A percentile compares a stretch with the other conserved stretches of the same genome.
These are phyloP conservation scores for Ceratobasidium theobromae DNA, from an alignment of 1,284 basidiomycete species.

Conservation along the genomic window DNA sequence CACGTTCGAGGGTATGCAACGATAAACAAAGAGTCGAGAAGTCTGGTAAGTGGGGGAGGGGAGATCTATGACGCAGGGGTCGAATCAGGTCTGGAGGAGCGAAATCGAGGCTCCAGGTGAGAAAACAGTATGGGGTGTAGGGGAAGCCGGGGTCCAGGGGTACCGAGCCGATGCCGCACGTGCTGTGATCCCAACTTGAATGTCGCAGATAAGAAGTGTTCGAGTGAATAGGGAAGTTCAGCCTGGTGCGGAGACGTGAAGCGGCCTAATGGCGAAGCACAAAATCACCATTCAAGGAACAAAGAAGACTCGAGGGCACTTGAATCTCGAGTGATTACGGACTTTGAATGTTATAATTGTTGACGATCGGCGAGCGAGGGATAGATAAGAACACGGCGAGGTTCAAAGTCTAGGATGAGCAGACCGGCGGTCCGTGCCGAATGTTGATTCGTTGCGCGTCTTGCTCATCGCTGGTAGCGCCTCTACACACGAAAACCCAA, in stretches of 20 bases:
- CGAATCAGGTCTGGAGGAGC: background rate
- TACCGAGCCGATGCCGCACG: constrained; percentile 24
- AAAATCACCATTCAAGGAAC: background rate
- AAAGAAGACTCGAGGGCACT: background rate
- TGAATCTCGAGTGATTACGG: too few relatives aligned
- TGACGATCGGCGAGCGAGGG: too few relatives aligned
- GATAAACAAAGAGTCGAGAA: background rate
- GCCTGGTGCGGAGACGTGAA: background rate
- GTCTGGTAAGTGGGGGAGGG: background rate
- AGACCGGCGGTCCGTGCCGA: too few relatives aligned
- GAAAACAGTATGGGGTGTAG: background rate
- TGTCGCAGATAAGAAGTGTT: background rate
- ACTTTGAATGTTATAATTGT: too few relatives aligned
- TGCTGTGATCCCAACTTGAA: background rate
- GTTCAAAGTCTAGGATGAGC: too few relatives aligned
- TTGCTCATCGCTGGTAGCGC: too few relatives aligned
- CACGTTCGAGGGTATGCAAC: background rate
- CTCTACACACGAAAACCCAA: too few relatives aligned
- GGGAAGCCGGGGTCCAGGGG: constrained; percentile 19
- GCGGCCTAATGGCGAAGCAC: background rate
- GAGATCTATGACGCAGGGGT: background rate
- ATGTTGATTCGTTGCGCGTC: too few relatives aligned
- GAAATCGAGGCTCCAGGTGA: background rate
- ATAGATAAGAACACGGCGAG: too few relatives aligned
- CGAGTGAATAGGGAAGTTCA: background rate